A percentile compares a stretch with the other conserved stretches of the same genome.
These are phyloP conservation scores for Marchantia polymorpha DNA, from an alignment of 225 moss, liverwort and hornwort genomes.

Conservation along the genomic window DNA sequence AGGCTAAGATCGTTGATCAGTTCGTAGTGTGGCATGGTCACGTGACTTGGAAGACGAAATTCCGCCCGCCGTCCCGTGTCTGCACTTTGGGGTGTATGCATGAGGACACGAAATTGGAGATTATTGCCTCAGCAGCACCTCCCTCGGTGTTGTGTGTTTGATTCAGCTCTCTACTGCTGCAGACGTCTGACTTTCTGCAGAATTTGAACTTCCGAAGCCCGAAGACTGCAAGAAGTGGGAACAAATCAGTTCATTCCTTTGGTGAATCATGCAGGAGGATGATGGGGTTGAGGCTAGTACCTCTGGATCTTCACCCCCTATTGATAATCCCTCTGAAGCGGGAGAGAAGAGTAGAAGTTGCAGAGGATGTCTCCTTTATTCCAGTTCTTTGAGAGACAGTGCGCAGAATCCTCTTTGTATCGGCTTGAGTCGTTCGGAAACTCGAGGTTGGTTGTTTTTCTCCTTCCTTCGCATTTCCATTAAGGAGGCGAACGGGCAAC, in stretches of 20 bases:
- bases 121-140: neutral
- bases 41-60: neutral
- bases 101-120: neutral
- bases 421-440: conserved; percentile 58
- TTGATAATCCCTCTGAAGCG: conserved; percentile 14
- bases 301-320: conserved; percentile 22
- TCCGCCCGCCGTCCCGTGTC: neutral
- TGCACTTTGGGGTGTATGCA: neutral
- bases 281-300: conserved; percentile 31
- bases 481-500: no score
- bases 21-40: neutral
- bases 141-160: neutral
- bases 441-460: conserved; percentile 23
- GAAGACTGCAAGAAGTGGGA: neutral
- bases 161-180: neutral
- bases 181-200: neutral
- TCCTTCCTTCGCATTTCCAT: neutral
- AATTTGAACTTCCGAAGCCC: neutral
- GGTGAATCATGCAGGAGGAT: conserved; percentile 33
- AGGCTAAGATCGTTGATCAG: neutral
- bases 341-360: conserved; percentile 55
- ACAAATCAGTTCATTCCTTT: neutral
- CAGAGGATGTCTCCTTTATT: conserved; percentile 74
- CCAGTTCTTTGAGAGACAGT: conserved; percentile 62
- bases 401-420: conserved; percentile 69